A percentile compares a stretch with the other conserved stretches of the same genome.
Conservation (phyloP, 768 basidiomycete genomes). For the Hypholoma fasciculare region DNA sequence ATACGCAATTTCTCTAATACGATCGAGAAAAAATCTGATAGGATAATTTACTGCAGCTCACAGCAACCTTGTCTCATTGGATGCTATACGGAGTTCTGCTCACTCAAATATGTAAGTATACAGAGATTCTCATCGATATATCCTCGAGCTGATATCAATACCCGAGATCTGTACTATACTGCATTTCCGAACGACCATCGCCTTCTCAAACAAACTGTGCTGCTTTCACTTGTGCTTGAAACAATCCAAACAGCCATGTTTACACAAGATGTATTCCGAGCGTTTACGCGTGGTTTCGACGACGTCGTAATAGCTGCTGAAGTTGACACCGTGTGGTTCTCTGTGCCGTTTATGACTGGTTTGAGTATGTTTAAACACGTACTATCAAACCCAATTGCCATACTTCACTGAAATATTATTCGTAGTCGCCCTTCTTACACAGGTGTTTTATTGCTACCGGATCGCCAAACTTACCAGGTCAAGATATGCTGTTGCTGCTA, state of each 20-base stretch:
- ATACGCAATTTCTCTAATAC: not conserved
- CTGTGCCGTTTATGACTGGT: not conserved
- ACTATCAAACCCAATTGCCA: not conserved
- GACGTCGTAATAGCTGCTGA: not conserved
- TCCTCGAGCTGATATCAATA: too few species aligned
- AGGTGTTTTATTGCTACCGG: not conserved
- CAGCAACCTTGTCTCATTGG: not conserved
- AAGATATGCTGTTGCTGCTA: not conserved
- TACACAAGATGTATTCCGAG: not conserved
- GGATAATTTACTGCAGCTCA: not conserved
- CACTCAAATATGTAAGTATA: not conserved
- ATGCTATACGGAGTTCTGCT: not conserved
- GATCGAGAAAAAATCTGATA: not conserved
- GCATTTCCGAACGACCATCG: not conserved
- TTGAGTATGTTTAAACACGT: not conserved
- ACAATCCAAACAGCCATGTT: not conserved
- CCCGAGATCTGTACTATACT: not conserved
- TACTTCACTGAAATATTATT: not conserved
- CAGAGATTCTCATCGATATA: too few species aligned
- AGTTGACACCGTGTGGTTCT: not conserved
- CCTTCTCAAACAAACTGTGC: not conserved
- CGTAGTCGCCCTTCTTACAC: not conserved
- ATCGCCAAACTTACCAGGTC: not conserved
- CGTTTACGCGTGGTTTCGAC: not conserved
- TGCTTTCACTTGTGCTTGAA: not conserved